Evolutionary conservation across 768 basidiomycete genomes (phyloP).

Genomic region (Pleurotus tuber-regium): DNA sequence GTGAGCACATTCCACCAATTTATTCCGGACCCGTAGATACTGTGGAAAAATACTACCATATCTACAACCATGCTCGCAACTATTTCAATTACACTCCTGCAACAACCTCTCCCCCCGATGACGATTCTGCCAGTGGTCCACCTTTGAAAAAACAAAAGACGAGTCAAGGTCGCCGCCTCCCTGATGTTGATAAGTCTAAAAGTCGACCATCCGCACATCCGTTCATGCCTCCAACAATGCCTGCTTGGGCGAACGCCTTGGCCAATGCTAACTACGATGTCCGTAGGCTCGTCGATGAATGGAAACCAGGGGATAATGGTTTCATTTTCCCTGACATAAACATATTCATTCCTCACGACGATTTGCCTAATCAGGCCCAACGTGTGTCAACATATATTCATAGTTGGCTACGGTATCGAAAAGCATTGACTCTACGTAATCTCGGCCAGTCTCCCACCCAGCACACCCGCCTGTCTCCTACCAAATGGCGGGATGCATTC

Average conservation of each 20-base stretch:
- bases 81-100: neutral
- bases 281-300: neutral
- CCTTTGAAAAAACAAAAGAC: neutral
- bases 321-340: conserved; percentile 1
- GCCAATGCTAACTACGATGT: neutral
- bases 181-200: neutral
- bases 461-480: neutral
- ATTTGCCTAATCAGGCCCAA: neutral
- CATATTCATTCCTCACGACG: neutral
- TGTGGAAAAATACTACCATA: neutral
- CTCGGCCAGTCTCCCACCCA: neutral
- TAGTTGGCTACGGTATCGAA: neutral
- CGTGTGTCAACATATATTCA: neutral
- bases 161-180: neutral
- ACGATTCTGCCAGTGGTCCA: neutral
- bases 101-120: too few species aligned
- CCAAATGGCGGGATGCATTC: neutral
- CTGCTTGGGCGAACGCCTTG: neutral
- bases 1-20: neutral
- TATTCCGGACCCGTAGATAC: neutral
- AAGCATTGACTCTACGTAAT: neutral
- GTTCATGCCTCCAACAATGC: neutral
- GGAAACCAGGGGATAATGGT: neutral
- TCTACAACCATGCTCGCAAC: neutral
- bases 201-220: neutral